Base-by-base conservation (phyloP, 192 early-diverging fungal genomes). In the Backusella parvicylindrica region DNA sequence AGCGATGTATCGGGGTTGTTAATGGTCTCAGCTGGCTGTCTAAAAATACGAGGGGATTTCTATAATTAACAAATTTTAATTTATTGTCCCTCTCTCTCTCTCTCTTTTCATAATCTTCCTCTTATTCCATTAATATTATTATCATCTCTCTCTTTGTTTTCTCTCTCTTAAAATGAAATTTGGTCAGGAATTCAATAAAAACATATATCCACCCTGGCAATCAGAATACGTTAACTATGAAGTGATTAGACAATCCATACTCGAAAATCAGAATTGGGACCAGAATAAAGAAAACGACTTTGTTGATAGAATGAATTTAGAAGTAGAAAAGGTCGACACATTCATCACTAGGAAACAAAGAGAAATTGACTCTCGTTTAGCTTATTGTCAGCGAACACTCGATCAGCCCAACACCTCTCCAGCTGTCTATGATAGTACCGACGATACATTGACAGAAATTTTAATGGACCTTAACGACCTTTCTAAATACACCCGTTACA, bases 261-360 rank as follows among this genome's bases (percentile, higher is more conserved):
- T 83, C 13, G 32, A 68, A 50, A 43, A 43, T 60, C 86, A 86
- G 31, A 83, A 85, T 53, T 95, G 93, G 90, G 94, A 87, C 28
- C 94, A 94, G 47, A 86, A 91, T 40, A 92, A 96, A 71, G 97
- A 96, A 77, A 85, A 91, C 6, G 91, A 92, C 64, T 97, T 98
- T 90, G 91, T 95, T 21, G 88, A 91, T 70, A 82, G 85, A 26
- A 80, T 98, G 3, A 94, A 93, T 33, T 84, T 89, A 36, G 95
- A 98, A 82, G 89, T 96, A 26, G 93, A 93, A 68, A 98, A 96
- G 87, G 87, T 90, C 64, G 73, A 90, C 76, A 71, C 72, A 6
- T 95, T 95, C 72, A 89, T 90, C 73, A 86, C 88, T 72, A 77
- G 86, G 68, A 95, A 94, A 83, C 87, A 89, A 70, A 83, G 86